phyloP scores from a whole-genome alignment of 148 eudicot genomes.

The Drosera capensis region DNA sequence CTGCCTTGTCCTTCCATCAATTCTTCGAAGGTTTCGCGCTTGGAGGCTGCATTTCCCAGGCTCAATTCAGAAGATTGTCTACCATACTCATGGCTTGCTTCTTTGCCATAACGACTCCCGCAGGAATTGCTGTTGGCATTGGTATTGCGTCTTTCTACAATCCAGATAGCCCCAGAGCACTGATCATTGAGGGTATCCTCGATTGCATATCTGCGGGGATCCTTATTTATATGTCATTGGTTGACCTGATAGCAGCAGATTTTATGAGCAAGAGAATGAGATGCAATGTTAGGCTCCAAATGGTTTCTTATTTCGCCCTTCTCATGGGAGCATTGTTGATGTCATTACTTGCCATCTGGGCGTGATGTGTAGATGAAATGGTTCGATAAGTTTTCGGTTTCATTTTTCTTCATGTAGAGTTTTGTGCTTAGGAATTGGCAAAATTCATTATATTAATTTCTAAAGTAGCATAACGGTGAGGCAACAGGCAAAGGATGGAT shows the following conservation, averaged over 20 bases:
- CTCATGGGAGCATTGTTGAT: slow-evolving; percentile 15
- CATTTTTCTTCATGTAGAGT: too few species aligned
- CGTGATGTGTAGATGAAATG: too few species aligned
- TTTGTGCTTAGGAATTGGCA: too few species aligned
- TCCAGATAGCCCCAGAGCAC: slow-evolving; percentile 21
- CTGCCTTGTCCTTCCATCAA: slow-evolving; percentile 32
- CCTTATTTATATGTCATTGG: slow-evolving; percentile 34
- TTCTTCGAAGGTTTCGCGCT: slow-evolving; percentile 36
- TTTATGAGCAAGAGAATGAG: slow-evolving; percentile 26
- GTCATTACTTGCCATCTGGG: slow-evolving; percentile 10
- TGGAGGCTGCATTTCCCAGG: slow-evolving; percentile 39
- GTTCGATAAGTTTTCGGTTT: too few species aligned
- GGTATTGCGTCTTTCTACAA: slow-evolving; percentile 24
- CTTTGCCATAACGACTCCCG: slow-evolving; percentile 30
- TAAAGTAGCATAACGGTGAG: too few species aligned
- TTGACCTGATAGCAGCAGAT: slow-evolving; percentile 29
- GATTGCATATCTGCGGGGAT: slow-evolving; percentile 27
- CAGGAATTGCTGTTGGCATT: slow-evolving; percentile 24
- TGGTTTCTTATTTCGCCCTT: slow-evolving; percentile 8
- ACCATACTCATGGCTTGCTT: slow-evolving; percentile 22
- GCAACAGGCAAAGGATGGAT: too few species aligned
- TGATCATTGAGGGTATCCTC: slow-evolving; percentile 27
- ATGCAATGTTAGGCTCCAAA: slow-evolving; percentile 12
- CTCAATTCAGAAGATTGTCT: slow-evolving; percentile 16
- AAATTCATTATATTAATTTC: too few species aligned